These are phyloP conservation scores for Fusarium verrucosum DNA, from an alignment of 2,329 filamentous ascomycete species.

Conservation along the genomic window DNA sequence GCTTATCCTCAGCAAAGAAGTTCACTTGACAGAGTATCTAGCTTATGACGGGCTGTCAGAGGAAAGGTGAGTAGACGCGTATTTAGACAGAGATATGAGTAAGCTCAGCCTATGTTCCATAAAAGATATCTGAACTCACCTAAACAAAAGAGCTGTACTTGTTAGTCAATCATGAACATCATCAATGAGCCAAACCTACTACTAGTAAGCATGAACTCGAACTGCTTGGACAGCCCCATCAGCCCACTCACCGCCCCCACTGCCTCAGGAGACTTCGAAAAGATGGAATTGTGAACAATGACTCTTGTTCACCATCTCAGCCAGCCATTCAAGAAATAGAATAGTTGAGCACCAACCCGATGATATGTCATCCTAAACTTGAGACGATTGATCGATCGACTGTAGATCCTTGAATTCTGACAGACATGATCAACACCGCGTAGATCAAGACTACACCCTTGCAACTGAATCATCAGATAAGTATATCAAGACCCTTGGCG, in stretches of 20 bases:
- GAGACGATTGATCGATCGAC: neutral
- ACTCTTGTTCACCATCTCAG: no score
- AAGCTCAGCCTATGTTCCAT: neutral
- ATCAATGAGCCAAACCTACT: neutral
- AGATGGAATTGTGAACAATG: neutral
- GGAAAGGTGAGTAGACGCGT: no score
- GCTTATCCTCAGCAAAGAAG: no score
- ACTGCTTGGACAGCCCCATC: conserved; percentile 1
- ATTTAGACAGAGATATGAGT: no score
- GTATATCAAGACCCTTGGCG: no score
- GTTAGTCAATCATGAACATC: neutral
- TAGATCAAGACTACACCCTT: no score
- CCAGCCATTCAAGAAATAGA: neutral
- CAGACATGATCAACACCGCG: no score
- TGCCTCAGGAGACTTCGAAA: neutral
- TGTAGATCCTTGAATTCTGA: no score
- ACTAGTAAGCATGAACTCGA: neutral
- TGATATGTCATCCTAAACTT: neutral
- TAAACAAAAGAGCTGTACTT: conserved; percentile 2
- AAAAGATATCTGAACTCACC: neutral
- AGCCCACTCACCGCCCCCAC: neutral
- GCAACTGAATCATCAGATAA: no score
- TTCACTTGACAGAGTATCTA: no score
- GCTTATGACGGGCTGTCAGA: no score
- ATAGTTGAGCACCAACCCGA: neutral